phyloP scores from a whole-genome alignment of 371 early-diverging fungal genomes.

The Apophysomyces trapeziformis region DNA sequence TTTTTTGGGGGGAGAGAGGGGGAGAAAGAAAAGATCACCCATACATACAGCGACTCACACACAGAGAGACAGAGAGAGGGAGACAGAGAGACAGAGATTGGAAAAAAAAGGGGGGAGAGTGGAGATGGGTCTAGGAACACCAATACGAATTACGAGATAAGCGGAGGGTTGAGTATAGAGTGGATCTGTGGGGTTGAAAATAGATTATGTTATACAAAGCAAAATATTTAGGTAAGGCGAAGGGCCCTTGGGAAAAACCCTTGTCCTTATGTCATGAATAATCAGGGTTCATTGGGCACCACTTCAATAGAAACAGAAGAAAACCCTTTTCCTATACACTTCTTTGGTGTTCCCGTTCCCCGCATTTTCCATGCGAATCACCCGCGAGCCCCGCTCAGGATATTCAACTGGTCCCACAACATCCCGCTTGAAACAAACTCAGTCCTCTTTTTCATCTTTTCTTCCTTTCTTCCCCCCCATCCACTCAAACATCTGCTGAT shows the following conservation, averaged over 20 bases:
- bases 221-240: conserved; percentile 3
- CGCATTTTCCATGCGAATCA: conserved; percentile 11
- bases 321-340: background rate
- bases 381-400: too few species aligned
- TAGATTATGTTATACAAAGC: background rate
- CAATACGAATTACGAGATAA: background rate
- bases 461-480: background rate
- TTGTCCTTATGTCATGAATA: conserved; percentile 11
- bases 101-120: too few species aligned
- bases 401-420: too few species aligned
- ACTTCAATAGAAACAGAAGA: background rate
- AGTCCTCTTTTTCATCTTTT: background rate
- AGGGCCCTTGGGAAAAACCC: conserved; percentile 6
- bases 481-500: too few species aligned
- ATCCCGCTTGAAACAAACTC: too few species aligned
- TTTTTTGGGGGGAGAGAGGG: background rate
- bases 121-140: background rate
- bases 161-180: background rate
- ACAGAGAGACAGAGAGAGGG: too few species aligned
- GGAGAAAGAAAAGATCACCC: too few species aligned
- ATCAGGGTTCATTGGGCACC: conserved; percentile 7
- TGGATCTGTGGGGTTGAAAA: background rate
- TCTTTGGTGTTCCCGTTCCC: conserved; percentile 6
- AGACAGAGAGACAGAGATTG: too few species aligned
- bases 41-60: too few species aligned